Percentiles rank a stretch among this genome's conserved stretches.
phyloP scores from a whole-genome alignment of 139 green algal species.

The Chlorella ohadii region DNA sequence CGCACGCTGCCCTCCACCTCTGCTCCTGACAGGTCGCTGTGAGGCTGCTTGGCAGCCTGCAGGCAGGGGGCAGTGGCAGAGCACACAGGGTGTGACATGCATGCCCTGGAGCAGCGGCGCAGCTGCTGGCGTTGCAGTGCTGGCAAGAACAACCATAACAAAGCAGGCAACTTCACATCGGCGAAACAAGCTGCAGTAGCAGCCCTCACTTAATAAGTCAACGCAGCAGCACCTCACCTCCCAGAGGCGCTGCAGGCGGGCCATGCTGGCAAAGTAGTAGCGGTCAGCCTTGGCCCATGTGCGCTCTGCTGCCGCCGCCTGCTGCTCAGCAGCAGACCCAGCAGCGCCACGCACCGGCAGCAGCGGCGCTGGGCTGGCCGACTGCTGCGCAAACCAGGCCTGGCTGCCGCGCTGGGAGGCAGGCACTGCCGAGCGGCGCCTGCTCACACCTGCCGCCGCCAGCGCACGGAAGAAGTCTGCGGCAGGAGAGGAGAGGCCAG shows the following conservation, averaged over 20 bases:
- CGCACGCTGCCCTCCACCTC: slow-evolving; percentile 71
- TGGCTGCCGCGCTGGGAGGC: slow-evolving; percentile 48
- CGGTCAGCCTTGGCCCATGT: slow-evolving; percentile 71
- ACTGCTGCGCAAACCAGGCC: slow-evolving; percentile 54
- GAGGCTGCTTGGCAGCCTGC: slow-evolving; percentile 60
- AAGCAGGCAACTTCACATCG: too few relatives aligned
- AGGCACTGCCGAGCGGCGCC: slow-evolving; percentile 69
- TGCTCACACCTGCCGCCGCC: slow-evolving; percentile 68
- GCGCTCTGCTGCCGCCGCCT: slow-evolving; percentile 10
- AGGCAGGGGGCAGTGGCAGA: background rate
- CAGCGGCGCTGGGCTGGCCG: background rate
- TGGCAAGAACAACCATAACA: too few relatives aligned
- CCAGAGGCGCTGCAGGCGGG: slow-evolving; percentile 86
- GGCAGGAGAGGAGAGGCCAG: background rate
- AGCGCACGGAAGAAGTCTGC: slow-evolving; percentile 69
- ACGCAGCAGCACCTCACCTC: slow-evolving; percentile 19
- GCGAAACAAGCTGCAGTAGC: too few relatives aligned
- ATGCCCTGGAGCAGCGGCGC: too few relatives aligned
- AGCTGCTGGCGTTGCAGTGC: too few relatives aligned
- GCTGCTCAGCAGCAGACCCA: background rate
- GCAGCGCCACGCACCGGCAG: background rate
- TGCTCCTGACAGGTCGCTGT: slow-evolving; percentile 75
- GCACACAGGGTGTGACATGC: too few relatives aligned
- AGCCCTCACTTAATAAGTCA: background rate
- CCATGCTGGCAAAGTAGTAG: slow-evolving; percentile 88